Conservation (phyloP, 176 grass and related monocot genomes). For the Sorghum bicolor region Sorghum_bicolor_NCBIv3 NC_012871.2:70947001-70947500, state of each 20-base stretch:
- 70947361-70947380: background rate
- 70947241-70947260: background rate
- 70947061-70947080: slow-evolving; percentile 45
- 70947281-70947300: background rate
- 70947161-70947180: background rate
- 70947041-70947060: slow-evolving; percentile 75
- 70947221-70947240: slow-evolving; percentile 11
- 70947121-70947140: slow-evolving; percentile 14
- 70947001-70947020: slow-evolving; percentile 74
- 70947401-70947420: slow-evolving; percentile 4
- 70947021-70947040: slow-evolving; percentile 63
- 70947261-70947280: slow-evolving; percentile 1
- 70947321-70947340: background rate
- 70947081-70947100: slow-evolving; percentile 29
- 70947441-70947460: slow-evolving; percentile 57
- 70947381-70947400: slow-evolving; percentile 5
- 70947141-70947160: slow-evolving; percentile 1
- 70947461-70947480: slow-evolving; percentile 50
- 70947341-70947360: background rate
- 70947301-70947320: background rate
- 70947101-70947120: slow-evolving; percentile 27
- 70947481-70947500: slow-evolving; percentile 76
- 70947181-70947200: slow-evolving; percentile 1
- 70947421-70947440: slow-evolving; percentile 47
- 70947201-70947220: slow-evolving; percentile 3